These are phyloP conservation scores for Sarocladium kiliense DNA, from an alignment of 2,329 filamentous ascomycete genomes.

Conservation along the genomic window DNA sequence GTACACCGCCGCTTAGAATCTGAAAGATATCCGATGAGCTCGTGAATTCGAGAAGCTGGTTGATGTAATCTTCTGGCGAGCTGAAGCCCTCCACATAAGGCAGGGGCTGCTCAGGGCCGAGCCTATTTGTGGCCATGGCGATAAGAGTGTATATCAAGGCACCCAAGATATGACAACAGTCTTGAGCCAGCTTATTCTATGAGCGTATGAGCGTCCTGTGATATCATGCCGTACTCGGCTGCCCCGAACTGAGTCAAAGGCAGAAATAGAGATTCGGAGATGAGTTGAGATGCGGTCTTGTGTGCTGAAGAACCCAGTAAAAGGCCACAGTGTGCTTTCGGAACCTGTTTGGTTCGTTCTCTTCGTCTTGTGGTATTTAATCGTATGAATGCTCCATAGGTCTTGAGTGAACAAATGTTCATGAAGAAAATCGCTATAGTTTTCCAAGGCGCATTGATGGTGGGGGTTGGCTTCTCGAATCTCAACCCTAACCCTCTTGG, in stretches of 20 bases:
- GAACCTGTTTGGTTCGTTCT: too few species aligned
- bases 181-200: too few species aligned
- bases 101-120: constrained; percentile 46
- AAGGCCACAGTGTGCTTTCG: too few species aligned
- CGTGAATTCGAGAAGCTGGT: constrained; percentile 71
- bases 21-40: constrained; percentile 72
- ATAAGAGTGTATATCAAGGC: too few species aligned
- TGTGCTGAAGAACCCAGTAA: too few species aligned
- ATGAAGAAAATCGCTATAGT: not conserved
- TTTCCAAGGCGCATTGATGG: not conserved
- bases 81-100: constrained; percentile 68
- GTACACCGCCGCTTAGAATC: constrained; percentile 91
- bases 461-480: not conserved
- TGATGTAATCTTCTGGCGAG: constrained; percentile 70
- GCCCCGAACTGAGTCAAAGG: too few species aligned
- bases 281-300: too few species aligned
- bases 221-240: too few species aligned
- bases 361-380: too few species aligned
- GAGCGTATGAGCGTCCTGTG: too few species aligned
- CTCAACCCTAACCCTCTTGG: constrained; percentile 1
- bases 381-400: not conserved
- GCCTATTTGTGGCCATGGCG: constrained; percentile 32
- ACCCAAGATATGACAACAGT: too few species aligned
- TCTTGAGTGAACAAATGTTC: constrained; percentile 2
- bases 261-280: too few species aligned